These are phyloP conservation scores for Fusarium verticillioides DNA, from an alignment of 2,329 filamentous ascomycete genomes.

Conservation along the genomic window DNA sequence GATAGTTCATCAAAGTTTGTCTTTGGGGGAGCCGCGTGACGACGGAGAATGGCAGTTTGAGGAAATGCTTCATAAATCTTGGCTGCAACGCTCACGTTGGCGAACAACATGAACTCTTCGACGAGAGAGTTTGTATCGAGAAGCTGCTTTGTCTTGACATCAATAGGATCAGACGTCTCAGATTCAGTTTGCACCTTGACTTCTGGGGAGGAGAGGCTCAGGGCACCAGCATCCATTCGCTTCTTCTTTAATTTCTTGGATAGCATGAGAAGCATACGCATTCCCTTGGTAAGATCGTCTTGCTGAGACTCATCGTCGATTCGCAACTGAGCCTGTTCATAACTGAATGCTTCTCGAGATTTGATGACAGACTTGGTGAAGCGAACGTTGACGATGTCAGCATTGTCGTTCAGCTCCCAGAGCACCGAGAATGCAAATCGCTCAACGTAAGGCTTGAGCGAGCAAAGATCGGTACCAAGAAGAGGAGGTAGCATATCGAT, in stretches of 20 bases:
- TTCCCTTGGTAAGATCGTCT: constrained; percentile 89
- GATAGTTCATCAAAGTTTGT: constrained; percentile 96
- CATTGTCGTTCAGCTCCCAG: constrained; percentile 89
- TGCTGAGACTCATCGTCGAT: constrained; percentile 90
- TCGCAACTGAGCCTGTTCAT: constrained; percentile 92
- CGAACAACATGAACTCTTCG: constrained; percentile 99
- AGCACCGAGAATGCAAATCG: constrained; percentile 86
- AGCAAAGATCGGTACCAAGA: constrained; percentile 95
- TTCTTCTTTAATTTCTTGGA: constrained; percentile 95
- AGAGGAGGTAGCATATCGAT: constrained; percentile 99
- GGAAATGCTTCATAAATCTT: constrained; percentile 94
- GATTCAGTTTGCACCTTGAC: constrained; percentile 95
- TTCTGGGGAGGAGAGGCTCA: constrained; percentile 97
- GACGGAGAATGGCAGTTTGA: constrained; percentile 91
- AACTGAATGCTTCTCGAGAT: constrained; percentile 96
- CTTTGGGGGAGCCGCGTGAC: constrained; percentile 91
- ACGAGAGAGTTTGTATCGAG: constrained; percentile 97
- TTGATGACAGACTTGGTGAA: constrained; percentile 99
- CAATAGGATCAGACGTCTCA: constrained; percentile 94
- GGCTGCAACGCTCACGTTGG: constrained; percentile 92
- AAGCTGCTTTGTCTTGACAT: constrained; percentile 94
- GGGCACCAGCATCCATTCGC: constrained; percentile 93
- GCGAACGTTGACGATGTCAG: constrained; percentile 83
- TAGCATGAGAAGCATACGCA: constrained; percentile 85
- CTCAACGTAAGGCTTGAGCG: constrained; percentile 97